These are phyloP conservation scores for Aspergillus persii DNA, from an alignment of 2,329 filamentous ascomycete genomes.

Conservation along the genomic window DNA sequence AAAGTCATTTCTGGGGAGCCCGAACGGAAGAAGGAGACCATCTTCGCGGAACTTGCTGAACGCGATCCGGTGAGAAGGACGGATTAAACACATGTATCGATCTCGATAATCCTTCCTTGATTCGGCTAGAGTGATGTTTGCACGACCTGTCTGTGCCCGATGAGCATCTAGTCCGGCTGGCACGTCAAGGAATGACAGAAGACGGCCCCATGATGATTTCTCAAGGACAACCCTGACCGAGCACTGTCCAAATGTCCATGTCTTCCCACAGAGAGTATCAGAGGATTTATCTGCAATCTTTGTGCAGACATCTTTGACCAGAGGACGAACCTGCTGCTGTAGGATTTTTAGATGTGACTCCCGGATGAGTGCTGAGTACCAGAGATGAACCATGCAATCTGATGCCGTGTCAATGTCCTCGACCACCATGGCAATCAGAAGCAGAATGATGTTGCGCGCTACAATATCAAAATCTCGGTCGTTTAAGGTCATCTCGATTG, in stretches of 20 bases:
- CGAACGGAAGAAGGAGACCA: slow-evolving; percentile 45
- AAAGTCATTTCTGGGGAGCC: slow-evolving; percentile 30
- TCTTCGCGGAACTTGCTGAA: slow-evolving; percentile 34
- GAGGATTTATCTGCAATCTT: not conserved
- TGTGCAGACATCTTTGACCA: slow-evolving; percentile 31
- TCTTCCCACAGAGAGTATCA: slow-evolving; percentile 28
- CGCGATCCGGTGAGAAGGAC: slow-evolving; percentile 27
- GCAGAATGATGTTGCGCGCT: slow-evolving; percentile 40
- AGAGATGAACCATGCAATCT: slow-evolving; percentile 43
- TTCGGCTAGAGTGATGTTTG: slow-evolving; percentile 26
- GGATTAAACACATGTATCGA: slow-evolving; percentile 21
- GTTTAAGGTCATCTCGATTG: slow-evolving; percentile 38
- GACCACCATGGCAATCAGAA: slow-evolving; percentile 33
- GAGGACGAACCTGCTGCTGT: slow-evolving; percentile 21
- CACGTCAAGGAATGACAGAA: slow-evolving; percentile 23
- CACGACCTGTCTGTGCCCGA: slow-evolving; percentile 25
- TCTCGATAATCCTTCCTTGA: slow-evolving; percentile 35
- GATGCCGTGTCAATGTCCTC: slow-evolving; percentile 19
- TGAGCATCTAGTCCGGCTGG: slow-evolving; percentile 22
- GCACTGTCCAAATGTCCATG: slow-evolving; percentile 26
- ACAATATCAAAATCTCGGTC: slow-evolving; percentile 41
- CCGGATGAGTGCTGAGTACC: slow-evolving; percentile 46
- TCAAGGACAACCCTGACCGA: slow-evolving; percentile 29
- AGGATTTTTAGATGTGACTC: slow-evolving; percentile 22
- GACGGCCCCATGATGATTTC: slow-evolving; percentile 31